Base-by-base conservation (phyloP, 257 asterid genomes). In the Striga asiatica region DNA sequence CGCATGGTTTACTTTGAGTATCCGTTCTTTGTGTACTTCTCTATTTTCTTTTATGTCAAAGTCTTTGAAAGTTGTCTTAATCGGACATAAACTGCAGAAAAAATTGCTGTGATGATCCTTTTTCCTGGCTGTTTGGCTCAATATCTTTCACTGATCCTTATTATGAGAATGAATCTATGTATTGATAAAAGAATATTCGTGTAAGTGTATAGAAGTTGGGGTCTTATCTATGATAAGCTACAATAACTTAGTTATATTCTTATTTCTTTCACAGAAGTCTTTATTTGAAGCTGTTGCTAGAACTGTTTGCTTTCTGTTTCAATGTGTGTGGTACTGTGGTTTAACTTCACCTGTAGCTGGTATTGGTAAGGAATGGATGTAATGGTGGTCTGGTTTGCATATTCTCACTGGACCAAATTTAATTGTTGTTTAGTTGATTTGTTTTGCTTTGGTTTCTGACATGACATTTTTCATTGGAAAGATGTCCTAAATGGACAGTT, bases 151-250 rank as follows among this genome's bases (percentile, higher is more conserved):
- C n/a, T 18, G 16, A 34, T 51, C 27, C 58, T 14, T 39, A 32
- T 54, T 27, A n/a, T 47, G 61, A 18, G 55, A 53, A 43, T 57
- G 17, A 28, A 48, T 61, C 23, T 50, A 54, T 46, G 39, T 47
- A 53, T n/a, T 46, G 31, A 58, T 29, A 58, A 42, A 45, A 48
- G 34, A 39, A 52, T 62, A 61, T 55, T n/a, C 27, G 21, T 42
- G 23, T n/a, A 22, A 34, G 32, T 58, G 58, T 56, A 42, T 35
- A 48, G 46, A 42, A 54, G 43, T 50, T 65, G 50, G 67, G 22
- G 56, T 14, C n/a, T n/a, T 48, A 53, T 69, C 64, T 59, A 47
- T 34, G 39, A 54, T 50, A 50, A 38, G 57, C 65, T 50, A 38
- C 47, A 46, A 45, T 5, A 34, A 19, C 34, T 2, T 42, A 11